Percentiles rank a stretch among this genome's conserved stretches.
phyloP scores from a whole-genome alignment of 345 rosid genomes.

The Camelina neglecta region DNA sequence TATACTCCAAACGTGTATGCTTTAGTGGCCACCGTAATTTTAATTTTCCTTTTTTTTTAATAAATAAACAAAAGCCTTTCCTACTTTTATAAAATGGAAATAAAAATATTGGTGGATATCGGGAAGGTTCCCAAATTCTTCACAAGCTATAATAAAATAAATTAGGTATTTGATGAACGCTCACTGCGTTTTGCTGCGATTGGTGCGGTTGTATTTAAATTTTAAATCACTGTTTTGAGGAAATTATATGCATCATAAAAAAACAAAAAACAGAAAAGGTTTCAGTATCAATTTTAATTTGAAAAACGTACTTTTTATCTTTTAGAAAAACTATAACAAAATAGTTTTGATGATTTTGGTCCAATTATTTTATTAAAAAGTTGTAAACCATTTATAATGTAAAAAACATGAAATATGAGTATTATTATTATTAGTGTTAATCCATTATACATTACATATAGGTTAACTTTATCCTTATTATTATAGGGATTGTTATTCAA shows the following conservation, averaged over 20 bases:
- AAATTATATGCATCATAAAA: neutral
- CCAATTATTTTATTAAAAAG: neutral
- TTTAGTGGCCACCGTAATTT: slow-evolving; percentile 45
- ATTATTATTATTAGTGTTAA: too few species aligned
- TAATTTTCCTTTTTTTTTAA: too few species aligned
- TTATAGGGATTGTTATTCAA: too few species aligned
- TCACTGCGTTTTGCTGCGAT: slow-evolving; percentile 1
- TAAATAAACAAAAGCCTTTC: slow-evolving; percentile 24
- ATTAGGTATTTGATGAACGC: slow-evolving; percentile 12
- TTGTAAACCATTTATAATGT: neutral
- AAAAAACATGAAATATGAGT: too few species aligned
- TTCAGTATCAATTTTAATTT: neutral
- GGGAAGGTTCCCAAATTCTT: slow-evolving; percentile 41
- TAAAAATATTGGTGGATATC: slow-evolving; percentile 8
- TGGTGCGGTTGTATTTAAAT: slow-evolving; percentile 11
- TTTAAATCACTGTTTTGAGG: neutral
- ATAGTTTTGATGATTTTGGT: neutral
- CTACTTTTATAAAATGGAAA: neutral
- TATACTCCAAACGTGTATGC: slow-evolving; percentile 53
- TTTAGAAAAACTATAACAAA: too few species aligned
- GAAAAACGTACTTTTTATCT: neutral
- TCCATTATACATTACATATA: too few species aligned
- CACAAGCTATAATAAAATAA: slow-evolving; percentile 5
- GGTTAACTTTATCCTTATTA: too few species aligned
- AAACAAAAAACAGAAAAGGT: neutral